These are phyloP conservation scores for Russula lepida DNA, from an alignment of 768 basidiomycete species.

Conservation along the genomic window DNA sequence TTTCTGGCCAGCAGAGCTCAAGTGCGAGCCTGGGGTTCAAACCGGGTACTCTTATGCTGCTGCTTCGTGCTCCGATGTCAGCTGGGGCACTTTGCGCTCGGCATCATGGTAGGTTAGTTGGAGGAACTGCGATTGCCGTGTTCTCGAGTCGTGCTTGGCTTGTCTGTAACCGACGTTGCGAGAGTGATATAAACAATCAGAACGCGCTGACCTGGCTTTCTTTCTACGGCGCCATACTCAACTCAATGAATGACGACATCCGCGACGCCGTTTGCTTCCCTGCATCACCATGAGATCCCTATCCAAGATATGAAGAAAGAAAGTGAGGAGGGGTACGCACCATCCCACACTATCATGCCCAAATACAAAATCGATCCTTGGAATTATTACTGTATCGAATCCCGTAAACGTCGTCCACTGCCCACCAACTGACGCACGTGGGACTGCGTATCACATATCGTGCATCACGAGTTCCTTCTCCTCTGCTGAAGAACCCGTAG, in stretches of 20 bases:
- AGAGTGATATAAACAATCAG: not conserved
- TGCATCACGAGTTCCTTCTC: constrained; percentile 27
- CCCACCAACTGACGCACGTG: constrained; percentile 35
- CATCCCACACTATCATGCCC: constrained; percentile 38
- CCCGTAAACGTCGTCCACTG: constrained; percentile 48
- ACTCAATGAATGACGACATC: constrained; percentile 27
- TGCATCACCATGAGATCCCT: not conserved
- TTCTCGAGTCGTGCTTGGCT: not conserved
- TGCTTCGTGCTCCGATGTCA: not conserved
- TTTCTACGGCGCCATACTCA: not conserved
- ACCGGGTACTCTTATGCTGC: not conserved
- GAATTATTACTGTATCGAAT: constrained; percentile 38
- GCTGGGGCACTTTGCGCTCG: not conserved
- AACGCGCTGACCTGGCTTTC: not conserved
- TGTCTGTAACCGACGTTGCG: not conserved
- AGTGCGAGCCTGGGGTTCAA: not conserved
- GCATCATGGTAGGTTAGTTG: not conserved
- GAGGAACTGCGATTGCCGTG: not conserved
- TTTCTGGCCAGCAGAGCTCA: not conserved
- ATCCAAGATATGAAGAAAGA: not conserved
- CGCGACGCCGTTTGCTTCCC: constrained; percentile 24
- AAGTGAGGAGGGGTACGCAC: constrained; percentile 27
- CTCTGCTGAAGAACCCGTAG: not conserved
- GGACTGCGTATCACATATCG: constrained; percentile 36
- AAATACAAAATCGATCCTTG: constrained; percentile 40